A percentile compares a stretch with the other conserved stretches of the same genome.
phyloP scores from a whole-genome alignment of 2,329 filamentous ascomycete species.

The Microascus cirrosus region DNA sequence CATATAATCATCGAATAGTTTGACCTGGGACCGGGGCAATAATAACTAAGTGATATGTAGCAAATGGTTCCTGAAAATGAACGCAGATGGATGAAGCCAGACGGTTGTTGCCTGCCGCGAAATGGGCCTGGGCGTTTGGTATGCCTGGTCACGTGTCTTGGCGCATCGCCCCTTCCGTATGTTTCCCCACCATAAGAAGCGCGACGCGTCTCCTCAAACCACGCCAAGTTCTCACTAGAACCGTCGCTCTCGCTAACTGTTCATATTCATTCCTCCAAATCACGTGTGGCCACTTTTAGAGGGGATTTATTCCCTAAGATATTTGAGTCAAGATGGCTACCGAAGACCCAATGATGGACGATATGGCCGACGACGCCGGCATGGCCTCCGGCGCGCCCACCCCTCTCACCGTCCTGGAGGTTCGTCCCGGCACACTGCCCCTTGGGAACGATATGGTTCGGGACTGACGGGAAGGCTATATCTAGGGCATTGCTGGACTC shows the following conservation, averaged over 20 bases:
- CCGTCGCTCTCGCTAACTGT: neutral
- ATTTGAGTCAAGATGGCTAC: conserved; percentile 26
- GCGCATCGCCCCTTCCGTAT: conserved; percentile 16
- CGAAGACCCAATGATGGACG: conserved; percentile 52
- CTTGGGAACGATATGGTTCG: neutral
- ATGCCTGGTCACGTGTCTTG: conserved; percentile 22
- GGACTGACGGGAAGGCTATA: neutral
- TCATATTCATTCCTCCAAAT: neutral
- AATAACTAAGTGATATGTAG: neutral
- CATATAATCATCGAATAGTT: neutral
- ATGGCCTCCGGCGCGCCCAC: conserved; percentile 86
- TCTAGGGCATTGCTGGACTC: conserved; percentile 71
- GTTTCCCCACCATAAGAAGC: conserved; percentile 10
- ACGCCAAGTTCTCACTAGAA: conserved; percentile 3
- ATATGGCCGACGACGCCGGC: conserved; percentile 53
- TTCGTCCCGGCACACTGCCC: conserved; percentile 27
- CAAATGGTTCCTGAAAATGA: neutral
- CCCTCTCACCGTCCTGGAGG: conserved; percentile 75
- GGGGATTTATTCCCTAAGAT: neutral
- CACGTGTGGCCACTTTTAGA: neutral
- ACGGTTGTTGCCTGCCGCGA: neutral
- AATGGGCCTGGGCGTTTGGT: neutral
- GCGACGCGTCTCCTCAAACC: conserved; percentile 23
- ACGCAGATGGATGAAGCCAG: neutral
- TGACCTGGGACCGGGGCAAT: neutral